Conservation (phyloP, 1,284 basidiomycete species). For the Naganishia liquefaciens region DNA sequence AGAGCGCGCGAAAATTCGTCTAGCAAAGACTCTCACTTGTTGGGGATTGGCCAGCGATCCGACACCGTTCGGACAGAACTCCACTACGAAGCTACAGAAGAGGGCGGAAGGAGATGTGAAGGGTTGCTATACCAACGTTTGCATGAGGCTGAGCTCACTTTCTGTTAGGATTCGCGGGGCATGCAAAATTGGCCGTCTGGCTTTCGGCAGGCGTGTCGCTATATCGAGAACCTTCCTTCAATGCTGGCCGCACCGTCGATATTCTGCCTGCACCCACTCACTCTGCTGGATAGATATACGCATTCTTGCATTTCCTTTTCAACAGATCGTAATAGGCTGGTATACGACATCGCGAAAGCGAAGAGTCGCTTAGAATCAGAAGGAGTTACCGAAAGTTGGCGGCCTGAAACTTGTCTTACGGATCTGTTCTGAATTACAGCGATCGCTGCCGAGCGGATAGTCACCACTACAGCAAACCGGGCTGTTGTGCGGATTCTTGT, state of each 20-base stretch:
- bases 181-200: not conserved
- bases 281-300: slow-evolving; percentile 14
- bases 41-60: not conserved
- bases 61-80: slow-evolving; percentile 17
- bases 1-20: too few relatives aligned
- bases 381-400: not conserved
- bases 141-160: not conserved
- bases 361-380: not conserved
- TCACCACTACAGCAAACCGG: slow-evolving; percentile 18
- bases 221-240: not conserved
- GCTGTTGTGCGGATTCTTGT: not conserved
- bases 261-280: too few relatives aligned
- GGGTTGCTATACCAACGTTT: not conserved
- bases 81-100: slow-evolving; percentile 7
- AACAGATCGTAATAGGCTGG: not conserved
- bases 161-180: not conserved
- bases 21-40: too few relatives aligned
- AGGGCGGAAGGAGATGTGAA: too few relatives aligned
- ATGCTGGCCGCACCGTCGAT: too few relatives aligned
- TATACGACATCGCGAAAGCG: not conserved
- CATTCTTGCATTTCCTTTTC: slow-evolving; percentile 1
- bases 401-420: not conserved
- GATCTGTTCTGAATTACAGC: not conserved
- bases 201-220: not conserved
- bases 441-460: not conserved